Base-by-base conservation (phyloP, 2,329 filamentous ascomycete species). In the Aspergillus neotritici region DNA sequence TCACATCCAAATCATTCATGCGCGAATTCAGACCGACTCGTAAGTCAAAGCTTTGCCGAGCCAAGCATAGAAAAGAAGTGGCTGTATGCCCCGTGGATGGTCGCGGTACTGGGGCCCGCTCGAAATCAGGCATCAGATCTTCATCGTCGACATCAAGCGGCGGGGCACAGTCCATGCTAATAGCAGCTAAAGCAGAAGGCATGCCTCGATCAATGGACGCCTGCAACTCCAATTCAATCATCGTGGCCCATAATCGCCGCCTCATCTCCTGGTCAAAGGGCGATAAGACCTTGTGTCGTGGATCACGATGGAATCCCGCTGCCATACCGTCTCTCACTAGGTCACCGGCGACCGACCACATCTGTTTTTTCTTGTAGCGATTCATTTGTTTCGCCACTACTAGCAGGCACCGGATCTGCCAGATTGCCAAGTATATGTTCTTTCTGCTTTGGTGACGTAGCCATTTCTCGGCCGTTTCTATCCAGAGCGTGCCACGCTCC, bases 181-280 rank as follows among this genome's bases (percentile, higher is more conserved):
- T 35, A 7, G 44, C 46, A 5, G 50, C 49, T 7, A 48, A 49
- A 3, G 49, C 56, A 39, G 72, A 68, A 4, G 70, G 66, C 57
- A 77, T 69, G 2, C 75, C 75, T 15, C 64, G 62, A 44, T 77
- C 74, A 9, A 76, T 61, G 1, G 72, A 72, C 2, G 68, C 66
- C 47, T 77, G 74, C 7, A 77, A 53, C 38, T 78, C 75, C n/a
- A 77, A 50, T 46, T 78, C 75, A 3, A 70, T 58, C 4, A 75
- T 72, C 4, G 74, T 75, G 4, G 66, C 66, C 75, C 75, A 78
- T 3, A 78, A 52, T 29, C 75, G 63, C 39, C 21, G 21, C 21
- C 21, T 25, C 21, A 77, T 73, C 45, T 77, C 72, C 41, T 72
- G 70, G 32, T 77, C 72, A 25, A 74, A 73, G 2, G 64, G 57